Evolutionary conservation across 495 filamentous ascomycete species (phyloP), one percentile per base, ranked within the genome.

Genomic region (Podospora sp.): DNA sequence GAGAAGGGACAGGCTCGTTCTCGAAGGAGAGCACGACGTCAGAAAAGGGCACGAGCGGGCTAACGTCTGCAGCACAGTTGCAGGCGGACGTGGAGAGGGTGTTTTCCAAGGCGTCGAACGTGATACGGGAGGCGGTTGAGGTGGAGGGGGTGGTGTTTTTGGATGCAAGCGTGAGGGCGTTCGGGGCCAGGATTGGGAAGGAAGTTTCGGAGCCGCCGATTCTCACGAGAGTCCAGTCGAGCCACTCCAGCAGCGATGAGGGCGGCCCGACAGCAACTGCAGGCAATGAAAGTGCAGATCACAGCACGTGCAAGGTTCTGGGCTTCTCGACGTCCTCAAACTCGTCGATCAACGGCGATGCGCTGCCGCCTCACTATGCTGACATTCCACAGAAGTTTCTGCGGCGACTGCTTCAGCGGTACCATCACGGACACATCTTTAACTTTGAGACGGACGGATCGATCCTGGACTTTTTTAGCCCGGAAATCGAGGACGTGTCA

Each of bases 391-490:
- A 82, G 60, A 68, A 62, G 14, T 81, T 88, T 24, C 73, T 90
- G 0, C 78, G 80, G 6, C 73, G 80, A 60, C 75, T 90, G 1
- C 74, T 91, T 1, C 81, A 83, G 12, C 80, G 84, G 16, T 88
- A 91, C 70, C 84, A 85, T 7, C 82, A 84, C 57, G 89, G 89
- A 6, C 85, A 87, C 58, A 75, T 92, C 11, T 80, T 82, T 80
- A 76, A 85, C 71, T 79, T 82, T 68, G 87, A 90, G 58, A 82
- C 78, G 3, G 83, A 71, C 66, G 76, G 50, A 53, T 75, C 57
- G 11, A 24, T 59, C 11, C n/a, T 60, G 12, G 68, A 63, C 14
- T 27, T n/a, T 18, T 25, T 62, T n/a, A 40, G 49, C 5, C 36
- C 33, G 21, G 70, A 69, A 1, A 18, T 49, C 21, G 73, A 77